phyloP scores from a whole-genome alignment of 768 basidiomycete genomes.

The Rubroboletus pulcherrimus region DNA sequence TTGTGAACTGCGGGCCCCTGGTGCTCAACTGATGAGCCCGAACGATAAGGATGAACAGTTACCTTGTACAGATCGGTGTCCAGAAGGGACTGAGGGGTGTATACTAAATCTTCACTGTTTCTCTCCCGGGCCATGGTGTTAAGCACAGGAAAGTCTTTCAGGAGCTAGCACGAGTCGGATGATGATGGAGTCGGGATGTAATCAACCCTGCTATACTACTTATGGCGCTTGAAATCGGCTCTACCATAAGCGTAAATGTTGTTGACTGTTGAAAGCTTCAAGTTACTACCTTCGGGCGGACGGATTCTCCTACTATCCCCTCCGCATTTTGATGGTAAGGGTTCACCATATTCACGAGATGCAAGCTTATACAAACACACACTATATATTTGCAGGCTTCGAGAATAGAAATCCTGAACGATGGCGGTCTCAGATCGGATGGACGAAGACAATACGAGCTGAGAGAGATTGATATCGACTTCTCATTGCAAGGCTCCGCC shows the following conservation, averaged over 20 bases:
- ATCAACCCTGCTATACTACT: neutral
- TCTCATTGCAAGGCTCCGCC: slow-evolving; percentile 68
- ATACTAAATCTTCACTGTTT: slow-evolving; percentile 7
- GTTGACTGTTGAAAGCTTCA: neutral
- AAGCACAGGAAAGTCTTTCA: neutral
- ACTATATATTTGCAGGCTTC: slow-evolving; percentile 35
- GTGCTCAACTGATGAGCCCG: neutral
- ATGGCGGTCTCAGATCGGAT: slow-evolving; percentile 87
- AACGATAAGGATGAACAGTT: neutral
- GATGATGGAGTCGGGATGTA: neutral
- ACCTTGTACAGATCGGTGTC: slow-evolving; percentile 97
- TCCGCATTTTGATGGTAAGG: slow-evolving; percentile 5
- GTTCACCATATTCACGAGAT: neutral
- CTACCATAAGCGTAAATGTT: neutral
- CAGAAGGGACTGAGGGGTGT: slow-evolving; percentile 53
- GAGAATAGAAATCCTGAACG: slow-evolving; percentile 73
- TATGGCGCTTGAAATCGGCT: no score
- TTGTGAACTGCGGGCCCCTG: slow-evolving; percentile 60
- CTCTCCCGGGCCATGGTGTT: slow-evolving; percentile 10
- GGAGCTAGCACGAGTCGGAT: neutral
- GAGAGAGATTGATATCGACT: slow-evolving; percentile 74
- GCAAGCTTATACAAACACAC: neutral
- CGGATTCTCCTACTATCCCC: neutral
- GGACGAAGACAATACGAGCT: slow-evolving; percentile 91
- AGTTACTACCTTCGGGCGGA: neutral